A percentile compares a stretch with the other conserved stretches of the same genome.
These are phyloP conservation scores for Phytopythium montanum DNA, from an alignment of 352 stramenopile genomes.

Conservation along the genomic window DNA sequence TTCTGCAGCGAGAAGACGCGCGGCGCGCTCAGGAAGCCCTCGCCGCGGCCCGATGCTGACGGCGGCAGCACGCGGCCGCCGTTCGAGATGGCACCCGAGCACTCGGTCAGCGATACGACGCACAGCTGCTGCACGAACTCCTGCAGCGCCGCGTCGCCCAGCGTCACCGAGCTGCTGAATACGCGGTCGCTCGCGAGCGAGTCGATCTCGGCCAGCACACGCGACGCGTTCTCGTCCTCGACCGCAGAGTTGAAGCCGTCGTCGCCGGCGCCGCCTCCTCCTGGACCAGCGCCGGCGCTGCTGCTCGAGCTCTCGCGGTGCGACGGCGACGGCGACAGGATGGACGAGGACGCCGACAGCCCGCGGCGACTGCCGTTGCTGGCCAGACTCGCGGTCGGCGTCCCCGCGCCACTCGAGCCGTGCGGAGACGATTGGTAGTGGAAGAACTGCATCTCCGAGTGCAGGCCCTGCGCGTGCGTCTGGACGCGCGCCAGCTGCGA, in stretches of 20 bases:
- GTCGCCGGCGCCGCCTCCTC: slow-evolving; percentile 26
- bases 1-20: slow-evolving; percentile 99
- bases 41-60: slow-evolving; percentile 20
- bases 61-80: slow-evolving; percentile 20
- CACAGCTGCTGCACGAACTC: slow-evolving; percentile 91
- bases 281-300: slow-evolving; percentile 8
- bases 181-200: slow-evolving; percentile 87
- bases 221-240: slow-evolving; percentile 82
- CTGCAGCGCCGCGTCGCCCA: slow-evolving; percentile 74
- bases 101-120: slow-evolving; percentile 91
- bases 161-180: slow-evolving; percentile 84
- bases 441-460: slow-evolving; percentile 85
- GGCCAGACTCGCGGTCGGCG: slow-evolving; percentile 8
- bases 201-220: slow-evolving; percentile 84
- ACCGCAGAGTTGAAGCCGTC: slow-evolving; percentile 69
- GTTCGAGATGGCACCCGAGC: slow-evolving; percentile 48
- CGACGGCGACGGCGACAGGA: slow-evolving; percentile 44
- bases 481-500: slow-evolving; percentile 97
- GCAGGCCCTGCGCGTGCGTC: slow-evolving; percentile 90
- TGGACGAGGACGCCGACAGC: slow-evolving; percentile 19
- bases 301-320: slow-evolving; percentile 32
- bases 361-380: slow-evolving; percentile 25
- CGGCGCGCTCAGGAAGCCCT: slow-evolving; percentile 55
- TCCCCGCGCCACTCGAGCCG: slow-evolving; percentile 8
- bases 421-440: slow-evolving; percentile 36